A percentile compares a stretch with the other conserved stretches of the same genome.
phyloP scores from a whole-genome alignment of 768 basidiomycete genomes.

The Candolleomyces eurysporus region DNA sequence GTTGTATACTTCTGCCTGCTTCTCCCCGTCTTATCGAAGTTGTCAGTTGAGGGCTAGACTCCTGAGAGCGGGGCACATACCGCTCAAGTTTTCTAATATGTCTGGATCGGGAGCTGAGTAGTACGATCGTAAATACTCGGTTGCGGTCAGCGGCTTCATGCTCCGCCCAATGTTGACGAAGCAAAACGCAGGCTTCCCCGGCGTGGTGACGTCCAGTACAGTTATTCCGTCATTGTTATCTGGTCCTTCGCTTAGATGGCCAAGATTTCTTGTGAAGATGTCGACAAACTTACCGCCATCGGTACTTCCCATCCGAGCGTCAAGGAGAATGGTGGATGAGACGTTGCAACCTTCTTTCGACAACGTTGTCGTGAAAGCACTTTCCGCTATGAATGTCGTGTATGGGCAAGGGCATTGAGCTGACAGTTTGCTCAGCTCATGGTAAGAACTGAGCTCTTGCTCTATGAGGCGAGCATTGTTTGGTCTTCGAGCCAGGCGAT shows the following conservation, averaged over 20 bases:
- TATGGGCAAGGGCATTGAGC: constrained; percentile 30
- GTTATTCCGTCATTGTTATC: constrained; percentile 36
- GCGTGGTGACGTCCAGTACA: constrained; percentile 32
- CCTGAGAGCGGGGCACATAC: not conserved
- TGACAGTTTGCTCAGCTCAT: constrained; percentile 15
- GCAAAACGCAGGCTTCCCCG: constrained; percentile 18
- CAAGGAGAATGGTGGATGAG: constrained; percentile 19
- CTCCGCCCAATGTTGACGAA: constrained; percentile 16
- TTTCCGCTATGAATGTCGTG: constrained; percentile 25
- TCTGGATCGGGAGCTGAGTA: not conserved
- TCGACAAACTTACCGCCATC: constrained; percentile 20
- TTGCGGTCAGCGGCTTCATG: not conserved
- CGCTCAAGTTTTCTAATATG: not conserved
- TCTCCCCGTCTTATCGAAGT: not conserved
- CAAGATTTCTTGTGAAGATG: not conserved
- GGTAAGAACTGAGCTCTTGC: constrained; percentile 28
- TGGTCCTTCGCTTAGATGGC: constrained; percentile 3
- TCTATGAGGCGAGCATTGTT: constrained; percentile 36
- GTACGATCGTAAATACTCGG: constrained; percentile 4
- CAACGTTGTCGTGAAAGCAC: constrained; percentile 28
- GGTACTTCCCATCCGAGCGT: constrained; percentile 22
- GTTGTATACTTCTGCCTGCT: not conserved
- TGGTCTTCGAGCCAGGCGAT: constrained; percentile 33
- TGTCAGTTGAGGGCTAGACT: not conserved
- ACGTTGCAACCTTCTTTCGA: constrained; percentile 12